A percentile compares a stretch with the other conserved stretches of the same genome.
phyloP scores from a whole-genome alignment of 1,284 basidiomycete genomes.

The Melampsora larici-populina region DNA sequence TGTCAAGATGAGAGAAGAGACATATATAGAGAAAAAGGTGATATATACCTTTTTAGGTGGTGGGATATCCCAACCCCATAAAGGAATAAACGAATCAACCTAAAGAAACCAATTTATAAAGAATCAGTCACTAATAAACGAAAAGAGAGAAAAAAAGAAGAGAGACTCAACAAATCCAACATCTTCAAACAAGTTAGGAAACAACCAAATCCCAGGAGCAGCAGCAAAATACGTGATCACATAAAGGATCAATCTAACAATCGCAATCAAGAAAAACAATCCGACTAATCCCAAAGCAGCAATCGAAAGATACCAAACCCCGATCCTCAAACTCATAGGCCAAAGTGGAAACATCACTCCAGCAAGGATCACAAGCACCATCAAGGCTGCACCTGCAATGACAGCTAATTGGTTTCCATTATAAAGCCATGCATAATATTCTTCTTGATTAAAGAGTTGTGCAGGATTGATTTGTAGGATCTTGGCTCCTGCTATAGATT shows the following conservation, averaged over 20 bases:
- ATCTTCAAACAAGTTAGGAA: constrained; percentile 96
- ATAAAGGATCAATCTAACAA: constrained; percentile 90
- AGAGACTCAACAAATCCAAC: constrained; percentile 83
- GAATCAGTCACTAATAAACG: too few relatives aligned
- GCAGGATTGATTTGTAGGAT: constrained; percentile 71
- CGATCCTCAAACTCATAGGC: constrained; percentile 87
- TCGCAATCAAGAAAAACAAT: constrained; percentile 84
- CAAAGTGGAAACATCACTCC: constrained; percentile 99
- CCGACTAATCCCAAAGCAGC: constrained; percentile 82
- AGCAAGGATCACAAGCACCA: constrained; percentile 90
- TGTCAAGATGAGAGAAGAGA: neutral
- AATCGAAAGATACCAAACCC: constrained; percentile 93
- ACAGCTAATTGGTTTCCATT: constrained; percentile 90
- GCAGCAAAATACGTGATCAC: constrained; percentile 81
- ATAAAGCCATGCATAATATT: constrained; percentile 95
- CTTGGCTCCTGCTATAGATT: constrained; percentile 69
- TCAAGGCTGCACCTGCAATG: constrained; percentile 82
- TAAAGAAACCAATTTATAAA: constrained; percentile 52
- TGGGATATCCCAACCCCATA: constrained; percentile 96
- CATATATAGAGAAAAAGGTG: too few relatives aligned
- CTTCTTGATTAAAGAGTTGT: constrained; percentile 72
- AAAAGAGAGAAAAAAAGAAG: neutral
- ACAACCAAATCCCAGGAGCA: constrained; percentile 96
- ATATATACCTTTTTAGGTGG: constrained; percentile 65
- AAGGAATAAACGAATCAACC: constrained; percentile 95